Evolutionary conservation across 2,329 filamentous ascomycete species (phyloP).

Genomic region (Trichoderma afroharzianum): DNA sequence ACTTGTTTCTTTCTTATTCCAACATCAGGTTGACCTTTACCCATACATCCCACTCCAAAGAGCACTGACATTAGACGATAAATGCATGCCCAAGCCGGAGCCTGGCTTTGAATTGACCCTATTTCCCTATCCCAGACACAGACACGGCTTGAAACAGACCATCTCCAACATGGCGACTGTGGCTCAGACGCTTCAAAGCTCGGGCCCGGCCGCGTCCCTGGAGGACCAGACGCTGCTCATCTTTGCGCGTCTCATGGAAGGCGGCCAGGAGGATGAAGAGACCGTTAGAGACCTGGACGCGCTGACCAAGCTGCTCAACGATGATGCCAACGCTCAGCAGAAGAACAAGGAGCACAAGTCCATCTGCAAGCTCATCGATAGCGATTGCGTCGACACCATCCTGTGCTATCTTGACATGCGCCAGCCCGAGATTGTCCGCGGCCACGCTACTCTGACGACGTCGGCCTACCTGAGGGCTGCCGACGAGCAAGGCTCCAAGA

Average conservation of each 20-base stretch:
- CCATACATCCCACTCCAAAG: not conserved
- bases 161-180: constrained; percentile 27
- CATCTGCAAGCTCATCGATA: constrained; percentile 62
- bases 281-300: constrained; percentile 57
- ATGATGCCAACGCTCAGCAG: constrained; percentile 48
- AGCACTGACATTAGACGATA: not conserved
- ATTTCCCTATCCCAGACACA: not conserved
- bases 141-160: not conserved
- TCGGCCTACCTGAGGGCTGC: constrained; percentile 81
- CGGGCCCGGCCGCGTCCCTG: constrained; percentile 36
- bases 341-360: constrained; percentile 42
- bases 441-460: constrained; percentile 76
- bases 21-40: not conserved
- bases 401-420: constrained; percentile 84
- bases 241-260: constrained; percentile 86
- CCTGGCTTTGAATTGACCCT: not conserved
- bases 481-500: constrained; percentile 64
- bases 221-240: constrained; percentile 70
- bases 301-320: constrained; percentile 57
- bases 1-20: not conserved
- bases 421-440: constrained; percentile 67
- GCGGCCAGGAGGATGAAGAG: constrained; percentile 76
- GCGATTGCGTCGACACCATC: constrained; percentile 77
- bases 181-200: constrained; percentile 31
- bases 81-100: not conserved